Percentiles rank a stretch among this genome's conserved stretches.
Conservation (phyloP, 768 basidiomycete species). For the Boletus bicolor region DNA sequence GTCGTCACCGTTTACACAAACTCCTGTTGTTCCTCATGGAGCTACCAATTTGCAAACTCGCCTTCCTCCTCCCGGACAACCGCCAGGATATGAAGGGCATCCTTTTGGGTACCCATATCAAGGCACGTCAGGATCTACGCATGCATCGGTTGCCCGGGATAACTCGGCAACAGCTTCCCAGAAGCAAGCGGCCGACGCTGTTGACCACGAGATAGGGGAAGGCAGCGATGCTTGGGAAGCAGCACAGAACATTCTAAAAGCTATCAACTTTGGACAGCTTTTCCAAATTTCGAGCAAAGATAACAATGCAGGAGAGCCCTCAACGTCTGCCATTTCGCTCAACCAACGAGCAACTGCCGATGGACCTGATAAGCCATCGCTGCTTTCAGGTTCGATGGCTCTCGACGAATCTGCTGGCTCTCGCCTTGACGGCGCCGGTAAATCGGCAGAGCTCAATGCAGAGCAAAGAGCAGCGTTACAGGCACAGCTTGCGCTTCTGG, state of each 20-base stretch:
- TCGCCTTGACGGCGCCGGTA: constrained; percentile 5
- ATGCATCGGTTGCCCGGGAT: neutral
- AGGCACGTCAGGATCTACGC: constrained; percentile 12
- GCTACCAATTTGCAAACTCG: constrained; percentile 34
- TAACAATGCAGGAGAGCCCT: constrained; percentile 13
- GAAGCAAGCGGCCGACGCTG: constrained; percentile 8
- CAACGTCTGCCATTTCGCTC: constrained; percentile 1
- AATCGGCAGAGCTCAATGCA: constrained; percentile 31
- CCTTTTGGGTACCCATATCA: constrained; percentile 39
- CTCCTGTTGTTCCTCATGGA: constrained; percentile 40
- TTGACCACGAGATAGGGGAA: constrained; percentile 36
- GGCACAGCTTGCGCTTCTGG: constrained; percentile 68
- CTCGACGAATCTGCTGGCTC: constrained; percentile 5
- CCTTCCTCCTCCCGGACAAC: constrained; percentile 31
- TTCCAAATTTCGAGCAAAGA: constrained; percentile 38
- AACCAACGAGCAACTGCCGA: neutral
- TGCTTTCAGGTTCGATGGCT: neutral
- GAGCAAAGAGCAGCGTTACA: constrained; percentile 65
- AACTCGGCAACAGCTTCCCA: constrained; percentile 4
- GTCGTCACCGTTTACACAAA: constrained; percentile 58
- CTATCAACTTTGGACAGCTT: constrained; percentile 66
- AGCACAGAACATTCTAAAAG: constrained; percentile 72
- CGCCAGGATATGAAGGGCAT: constrained; percentile 36
- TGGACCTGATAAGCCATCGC: constrained; percentile 5
- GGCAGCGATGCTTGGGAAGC: constrained; percentile 72